These are phyloP conservation scores for Crithidia bombi DNA, from an alignment of 208 protist species.

Conservation along the genomic window DNA sequence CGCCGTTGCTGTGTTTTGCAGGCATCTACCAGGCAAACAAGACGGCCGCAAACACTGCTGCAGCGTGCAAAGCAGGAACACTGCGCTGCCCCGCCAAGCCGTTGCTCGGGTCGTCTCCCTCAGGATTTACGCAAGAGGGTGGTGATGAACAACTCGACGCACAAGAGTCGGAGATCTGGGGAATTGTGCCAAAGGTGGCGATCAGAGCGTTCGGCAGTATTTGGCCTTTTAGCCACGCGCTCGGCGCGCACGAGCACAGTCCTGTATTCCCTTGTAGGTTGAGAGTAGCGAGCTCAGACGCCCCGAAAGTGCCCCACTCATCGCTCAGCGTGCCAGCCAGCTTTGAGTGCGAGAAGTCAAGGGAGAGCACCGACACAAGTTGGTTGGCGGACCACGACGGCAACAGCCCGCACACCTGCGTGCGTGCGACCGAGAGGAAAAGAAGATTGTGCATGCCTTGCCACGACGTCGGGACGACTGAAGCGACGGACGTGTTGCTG, in stretches of 20 bases:
- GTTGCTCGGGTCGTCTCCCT: background rate
- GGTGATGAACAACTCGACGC: conserved; percentile 1
- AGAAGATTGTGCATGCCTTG: conserved; percentile 15
- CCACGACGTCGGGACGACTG: conserved; percentile 5
- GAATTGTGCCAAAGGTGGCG: conserved; percentile 10
- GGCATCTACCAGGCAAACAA: background rate
- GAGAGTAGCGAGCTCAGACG: background rate
- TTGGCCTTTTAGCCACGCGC: background rate
- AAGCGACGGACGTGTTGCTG: conserved; percentile 14
- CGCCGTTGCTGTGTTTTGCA: background rate
- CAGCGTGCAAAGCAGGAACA: background rate
- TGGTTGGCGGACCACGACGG: conserved; percentile 4
- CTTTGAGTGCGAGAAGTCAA: conserved; percentile 6
- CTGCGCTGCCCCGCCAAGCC: background rate
- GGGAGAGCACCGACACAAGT: conserved; percentile 3
- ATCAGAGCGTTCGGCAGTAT: conserved; percentile 2
- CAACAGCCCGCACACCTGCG: conserved; percentile 6
- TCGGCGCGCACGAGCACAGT: conserved; percentile 11
- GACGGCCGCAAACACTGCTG: background rate
- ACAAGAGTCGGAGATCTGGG: conserved; percentile 4
- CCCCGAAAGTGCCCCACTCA: conserved; percentile 7
- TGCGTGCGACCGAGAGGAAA: conserved; percentile 3
- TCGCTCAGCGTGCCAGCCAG: conserved; percentile 10
- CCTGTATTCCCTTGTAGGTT: conserved; percentile 9
- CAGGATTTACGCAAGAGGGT: conserved; percentile 3